Conservation (phyloP, 1,284 basidiomycete species). For the Rhodotorula sp. region DNA sequence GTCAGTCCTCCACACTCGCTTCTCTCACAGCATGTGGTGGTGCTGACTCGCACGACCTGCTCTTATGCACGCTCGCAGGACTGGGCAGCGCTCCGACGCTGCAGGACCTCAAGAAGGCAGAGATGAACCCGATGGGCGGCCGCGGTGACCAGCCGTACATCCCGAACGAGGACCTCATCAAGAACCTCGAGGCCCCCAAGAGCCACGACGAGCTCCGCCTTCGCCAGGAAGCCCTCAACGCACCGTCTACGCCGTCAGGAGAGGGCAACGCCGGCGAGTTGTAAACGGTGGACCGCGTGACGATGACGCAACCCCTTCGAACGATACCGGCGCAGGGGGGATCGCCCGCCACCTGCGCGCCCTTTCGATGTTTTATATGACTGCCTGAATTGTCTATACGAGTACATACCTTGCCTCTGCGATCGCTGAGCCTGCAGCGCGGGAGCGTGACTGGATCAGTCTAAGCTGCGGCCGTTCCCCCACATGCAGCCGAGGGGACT, state of each 20-base stretch:
- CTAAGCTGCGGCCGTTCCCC: neutral
- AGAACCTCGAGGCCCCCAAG: conserved; percentile 51
- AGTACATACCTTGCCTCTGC: too few species aligned
- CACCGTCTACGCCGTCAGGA: neutral
- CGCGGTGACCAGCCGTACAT: conserved; percentile 49
- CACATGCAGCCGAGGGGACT: neutral
- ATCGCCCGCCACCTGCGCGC: neutral
- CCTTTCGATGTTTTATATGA: neutral
- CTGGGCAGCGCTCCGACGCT: conserved; percentile 47
- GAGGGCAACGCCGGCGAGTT: conserved; percentile 6
- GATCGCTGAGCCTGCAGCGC: too few species aligned
- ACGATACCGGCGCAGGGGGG: too few species aligned
- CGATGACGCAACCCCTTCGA: neutral
- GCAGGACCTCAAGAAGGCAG: conserved; percentile 46
- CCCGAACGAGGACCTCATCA: conserved; percentile 45
- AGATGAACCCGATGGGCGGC: conserved; percentile 42
- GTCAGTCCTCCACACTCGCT: neutral
- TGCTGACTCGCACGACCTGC: neutral
- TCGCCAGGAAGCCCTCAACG: conserved; percentile 21
- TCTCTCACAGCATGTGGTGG: neutral
- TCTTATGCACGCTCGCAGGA: conserved; percentile 6
- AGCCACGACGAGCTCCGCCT: conserved; percentile 49
- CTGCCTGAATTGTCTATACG: too few species aligned
- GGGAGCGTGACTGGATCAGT: too few species aligned
- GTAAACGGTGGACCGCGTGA: neutral